Evolutionary conservation across 371 early-diverging fungal species (phyloP), one percentile per base, ranked within the genome.

Genomic region (Chytridiales sp.): DNA sequence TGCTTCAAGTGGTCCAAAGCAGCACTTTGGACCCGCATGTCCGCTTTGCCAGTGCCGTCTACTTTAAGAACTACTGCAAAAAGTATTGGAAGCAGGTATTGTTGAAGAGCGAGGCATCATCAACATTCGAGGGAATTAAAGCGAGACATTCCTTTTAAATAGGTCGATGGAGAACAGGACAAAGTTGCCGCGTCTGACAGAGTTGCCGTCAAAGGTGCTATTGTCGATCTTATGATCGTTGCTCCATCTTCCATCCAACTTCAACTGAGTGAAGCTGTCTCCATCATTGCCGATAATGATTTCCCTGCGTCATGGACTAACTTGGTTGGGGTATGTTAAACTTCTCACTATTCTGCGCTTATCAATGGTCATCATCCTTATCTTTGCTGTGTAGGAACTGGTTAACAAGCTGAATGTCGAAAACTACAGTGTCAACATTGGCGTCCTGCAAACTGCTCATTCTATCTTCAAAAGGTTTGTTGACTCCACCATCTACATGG

Each of bases 1-100:
- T 94, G 22, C 67, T 95, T 49, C 78, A 84, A 64, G 68, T 94
- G 19, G 81, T 91, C 52, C 78, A 78, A 44, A 83, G 79, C 67
- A 73, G 78, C 44, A 53, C 68, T 1, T 73, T 61, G 2, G 80
- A 79, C 53, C 58, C 65, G 29, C 82, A 80, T 34, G 73, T 91
- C 13, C 84, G 93, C 36, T 85, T 93, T 57, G 85, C 95, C 2
- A 90, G 88, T 13, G 84, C 93, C 19, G 70, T 98, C 35, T 88
- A 89, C 63, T 95, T 98, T 73, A 98, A 98, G 73, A 98, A 98
- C 72, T 93, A 85, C 70, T 74, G 95, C 62, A 89, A 90, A 60
- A 84, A 88, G 57, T 70, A 88, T 62, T 98, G 98, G 98, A 79
- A 78, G 32, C 73, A 74, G 67, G 93, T 91, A 81, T 62, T 70